phyloP scores from a whole-genome alignment of 306 rosid genomes.

The Acacia melanoxylon region DNA sequence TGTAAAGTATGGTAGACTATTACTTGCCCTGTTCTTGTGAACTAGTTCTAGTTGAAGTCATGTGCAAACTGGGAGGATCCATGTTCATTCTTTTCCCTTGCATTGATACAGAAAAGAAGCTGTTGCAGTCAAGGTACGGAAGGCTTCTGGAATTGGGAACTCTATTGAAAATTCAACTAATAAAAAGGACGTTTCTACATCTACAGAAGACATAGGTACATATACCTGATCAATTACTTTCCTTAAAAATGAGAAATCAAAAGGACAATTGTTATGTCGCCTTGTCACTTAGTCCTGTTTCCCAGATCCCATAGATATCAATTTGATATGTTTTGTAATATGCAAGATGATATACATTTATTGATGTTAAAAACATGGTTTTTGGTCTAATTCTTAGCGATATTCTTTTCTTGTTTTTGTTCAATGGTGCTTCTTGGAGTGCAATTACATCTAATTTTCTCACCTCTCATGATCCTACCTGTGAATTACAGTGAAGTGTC shows the following conservation, averaged over 20 bases:
- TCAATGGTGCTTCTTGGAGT: no score
- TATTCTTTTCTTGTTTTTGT: background rate
- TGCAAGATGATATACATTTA: background rate
- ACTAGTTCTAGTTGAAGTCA: constrained; percentile 8
- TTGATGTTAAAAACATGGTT: background rate
- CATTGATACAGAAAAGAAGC: constrained; percentile 75
- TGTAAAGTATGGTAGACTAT: background rate
- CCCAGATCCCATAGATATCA: background rate
- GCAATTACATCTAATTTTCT: no score
- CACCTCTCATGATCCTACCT: no score
- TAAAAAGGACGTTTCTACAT: constrained; percentile 71
- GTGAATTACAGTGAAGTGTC: no score
- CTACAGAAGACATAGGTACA: constrained; percentile 91
- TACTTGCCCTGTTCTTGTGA: constrained; percentile 17
- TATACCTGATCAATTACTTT: constrained; percentile 1
- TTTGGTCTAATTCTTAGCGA: background rate
- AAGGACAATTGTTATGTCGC: background rate
- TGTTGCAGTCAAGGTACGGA: constrained; percentile 77
- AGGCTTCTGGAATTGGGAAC: constrained; percentile 64
- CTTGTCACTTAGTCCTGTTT: constrained; percentile 2
- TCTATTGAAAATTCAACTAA: constrained; percentile 45
- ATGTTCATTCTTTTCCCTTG: constrained; percentile 30
- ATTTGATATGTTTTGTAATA: background rate
- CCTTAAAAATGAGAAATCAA: background rate
- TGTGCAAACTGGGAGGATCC: constrained; percentile 9